These are phyloP conservation scores for Chaetomium strumarium DNA, from an alignment of 2,329 filamentous ascomycete genomes.

Conservation along the genomic window DNA sequence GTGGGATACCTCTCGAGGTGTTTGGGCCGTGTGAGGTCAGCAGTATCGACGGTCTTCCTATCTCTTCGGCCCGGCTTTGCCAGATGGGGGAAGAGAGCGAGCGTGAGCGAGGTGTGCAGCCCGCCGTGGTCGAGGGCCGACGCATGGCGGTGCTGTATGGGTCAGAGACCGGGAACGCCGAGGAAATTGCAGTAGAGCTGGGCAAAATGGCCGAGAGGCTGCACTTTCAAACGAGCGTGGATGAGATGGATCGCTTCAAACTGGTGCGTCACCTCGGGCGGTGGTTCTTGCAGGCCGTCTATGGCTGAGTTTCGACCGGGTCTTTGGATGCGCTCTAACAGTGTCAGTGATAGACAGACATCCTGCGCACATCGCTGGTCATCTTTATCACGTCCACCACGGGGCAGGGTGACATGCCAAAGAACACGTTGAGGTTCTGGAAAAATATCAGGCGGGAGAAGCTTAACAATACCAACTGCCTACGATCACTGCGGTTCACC, in stretches of 20 bases:
- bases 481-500: slow-evolving; percentile 66
- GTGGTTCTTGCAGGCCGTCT: background rate
- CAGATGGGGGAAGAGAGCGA: slow-evolving; percentile 8
- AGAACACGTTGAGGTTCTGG: slow-evolving; percentile 80
- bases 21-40: too few relatives aligned
- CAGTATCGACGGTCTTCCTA: background rate
- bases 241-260: slow-evolving; percentile 70
- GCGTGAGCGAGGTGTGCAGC: background rate
- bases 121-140: slow-evolving; percentile 26
- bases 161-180: slow-evolving; percentile 90
- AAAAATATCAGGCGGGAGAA: slow-evolving; percentile 73
- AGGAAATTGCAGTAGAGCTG: slow-evolving; percentile 84
- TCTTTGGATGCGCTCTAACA: background rate
- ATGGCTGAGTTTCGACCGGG: too few relatives aligned
- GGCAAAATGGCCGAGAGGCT: slow-evolving; percentile 68
- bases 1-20: too few relatives aligned
- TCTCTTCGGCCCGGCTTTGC: background rate
- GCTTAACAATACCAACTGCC: slow-evolving; percentile 59
- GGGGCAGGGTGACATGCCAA: slow-evolving; percentile 87
- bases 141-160: slow-evolving; percentile 74
- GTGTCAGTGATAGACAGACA: slow-evolving; percentile 34
- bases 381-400: slow-evolving; percentile 87
- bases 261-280: slow-evolving; percentile 52
- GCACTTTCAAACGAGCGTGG: slow-evolving; percentile 68
- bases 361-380: slow-evolving; percentile 52